Conservation (phyloP, 306 rosid species). For the Gillenia trifoliata region DNA sequence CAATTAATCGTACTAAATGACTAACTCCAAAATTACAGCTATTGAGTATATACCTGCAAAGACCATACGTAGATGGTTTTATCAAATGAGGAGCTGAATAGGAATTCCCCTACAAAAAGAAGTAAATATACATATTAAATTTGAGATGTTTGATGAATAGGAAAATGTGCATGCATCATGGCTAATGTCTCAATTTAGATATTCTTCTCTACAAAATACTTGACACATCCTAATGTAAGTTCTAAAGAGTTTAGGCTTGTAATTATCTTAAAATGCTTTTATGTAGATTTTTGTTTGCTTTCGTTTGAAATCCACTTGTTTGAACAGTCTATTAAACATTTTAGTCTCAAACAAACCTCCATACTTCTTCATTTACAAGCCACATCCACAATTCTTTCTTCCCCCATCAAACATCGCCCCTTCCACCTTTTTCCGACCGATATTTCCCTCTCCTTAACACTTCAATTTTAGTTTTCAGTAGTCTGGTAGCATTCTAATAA, state of each 20-base stretch:
- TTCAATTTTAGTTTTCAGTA: neutral
- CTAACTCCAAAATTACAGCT: slow-evolving; percentile 6
- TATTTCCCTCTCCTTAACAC: neutral
- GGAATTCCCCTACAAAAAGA: slow-evolving; percentile 61
- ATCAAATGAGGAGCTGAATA: slow-evolving; percentile 91
- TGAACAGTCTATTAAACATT: neutral
- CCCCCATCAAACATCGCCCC: no score
- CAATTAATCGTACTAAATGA: slow-evolving; percentile 3
- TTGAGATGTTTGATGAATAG: slow-evolving; percentile 15
- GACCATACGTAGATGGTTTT: slow-evolving; percentile 86
- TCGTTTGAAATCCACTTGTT: neutral
- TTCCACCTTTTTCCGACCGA: no score
- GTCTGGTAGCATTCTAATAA: neutral
- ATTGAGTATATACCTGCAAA: slow-evolving; percentile 59
- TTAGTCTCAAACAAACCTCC: neutral
- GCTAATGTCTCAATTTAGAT: neutral
- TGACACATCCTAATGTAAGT: neutral
- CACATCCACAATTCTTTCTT: neutral
- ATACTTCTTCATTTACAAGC: neutral
- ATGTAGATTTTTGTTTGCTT: neutral
- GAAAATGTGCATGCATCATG: neutral
- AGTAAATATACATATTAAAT: slow-evolving; percentile 19
- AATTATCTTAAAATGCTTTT: neutral
- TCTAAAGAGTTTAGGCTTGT: neutral
- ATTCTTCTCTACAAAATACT: neutral